These are phyloP conservation scores for Macrolepiota albuminosa DNA, from an alignment of 768 basidiomycete species.

Conservation along the genomic window DNA sequence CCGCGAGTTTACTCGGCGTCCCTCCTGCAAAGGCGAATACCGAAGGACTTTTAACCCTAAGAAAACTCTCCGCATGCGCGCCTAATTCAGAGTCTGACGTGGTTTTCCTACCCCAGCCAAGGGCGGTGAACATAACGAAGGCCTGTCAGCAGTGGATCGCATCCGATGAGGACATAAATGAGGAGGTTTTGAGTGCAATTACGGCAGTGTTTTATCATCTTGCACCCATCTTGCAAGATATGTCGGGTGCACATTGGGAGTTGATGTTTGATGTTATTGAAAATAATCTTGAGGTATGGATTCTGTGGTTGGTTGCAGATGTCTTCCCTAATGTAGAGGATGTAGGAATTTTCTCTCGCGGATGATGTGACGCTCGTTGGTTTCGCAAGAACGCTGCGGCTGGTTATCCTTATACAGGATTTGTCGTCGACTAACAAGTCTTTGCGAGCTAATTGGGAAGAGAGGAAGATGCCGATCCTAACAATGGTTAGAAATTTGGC, in stretches of 20 bases:
- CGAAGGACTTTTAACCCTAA: conserved; percentile 64
- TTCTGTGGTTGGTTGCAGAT: neutral
- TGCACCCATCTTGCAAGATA: conserved; percentile 83
- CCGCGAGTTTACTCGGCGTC: conserved; percentile 72
- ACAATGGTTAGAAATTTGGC: conserved; percentile 59
- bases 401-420: conserved; percentile 68
- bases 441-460: conserved; percentile 66
- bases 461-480: conserved; percentile 47
- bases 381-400: conserved; percentile 63
- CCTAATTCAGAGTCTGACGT: conserved; percentile 77
- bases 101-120: conserved; percentile 77
- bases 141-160: conserved; percentile 79
- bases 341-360: conserved; percentile 54
- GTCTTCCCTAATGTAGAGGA: neutral
- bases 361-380: conserved; percentile 56
- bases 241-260: conserved; percentile 89
- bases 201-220: conserved; percentile 69
- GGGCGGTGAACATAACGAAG: conserved; percentile 86
- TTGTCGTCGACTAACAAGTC: conserved; percentile 68
- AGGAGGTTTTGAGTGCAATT: conserved; percentile 77
- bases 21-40: conserved; percentile 56
- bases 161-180: conserved; percentile 58
- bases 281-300: conserved; percentile 76
- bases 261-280: conserved; percentile 87
- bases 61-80: conserved; percentile 65